Percentiles rank a stretch among this genome's conserved stretches.
phyloP scores from a whole-genome alignment of 208 protist species.

The Wallacemonas rigidus region DNA sequence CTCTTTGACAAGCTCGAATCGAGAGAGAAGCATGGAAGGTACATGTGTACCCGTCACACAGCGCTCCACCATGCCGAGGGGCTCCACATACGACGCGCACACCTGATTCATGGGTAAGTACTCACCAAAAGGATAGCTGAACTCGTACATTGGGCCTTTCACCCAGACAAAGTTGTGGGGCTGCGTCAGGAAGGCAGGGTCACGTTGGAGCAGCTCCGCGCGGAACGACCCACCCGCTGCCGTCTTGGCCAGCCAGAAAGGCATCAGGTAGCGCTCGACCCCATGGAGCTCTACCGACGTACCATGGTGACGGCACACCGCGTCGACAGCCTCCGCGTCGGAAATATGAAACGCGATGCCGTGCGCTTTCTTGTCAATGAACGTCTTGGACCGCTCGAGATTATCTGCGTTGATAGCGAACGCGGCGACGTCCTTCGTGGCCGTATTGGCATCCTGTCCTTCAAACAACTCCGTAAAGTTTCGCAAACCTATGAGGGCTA shows the following conservation, averaged over 20 bases:
- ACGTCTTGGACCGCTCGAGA: constrained; percentile 57
- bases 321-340: constrained; percentile 75
- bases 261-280: constrained; percentile 79
- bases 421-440: constrained; percentile 37
- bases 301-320: constrained; percentile 77
- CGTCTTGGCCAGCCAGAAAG: constrained; percentile 84
- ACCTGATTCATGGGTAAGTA: constrained; percentile 82
- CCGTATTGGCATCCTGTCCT: constrained; percentile 24
- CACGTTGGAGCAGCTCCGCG: constrained; percentile 79
- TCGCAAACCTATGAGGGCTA: constrained; percentile 16
- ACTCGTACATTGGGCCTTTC: constrained; percentile 82
- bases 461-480: constrained; percentile 70
- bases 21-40: constrained; percentile 87
- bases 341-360: constrained; percentile 84
- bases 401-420: constrained; percentile 71
- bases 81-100: constrained; percentile 82
- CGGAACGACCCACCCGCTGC: constrained; percentile 71
- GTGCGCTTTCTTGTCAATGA: constrained; percentile 72
- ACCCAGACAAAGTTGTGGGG: constrained; percentile 83
- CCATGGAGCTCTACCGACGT: constrained; percentile 64
- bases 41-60: constrained; percentile 81
- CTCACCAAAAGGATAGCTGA: constrained; percentile 88
- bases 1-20: constrained; percentile 83
- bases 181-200: constrained; percentile 76
- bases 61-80: constrained; percentile 61